phyloP scores from a whole-genome alignment of 2,329 filamentous ascomycete species.

The Penicillium corylophilum region DNA sequence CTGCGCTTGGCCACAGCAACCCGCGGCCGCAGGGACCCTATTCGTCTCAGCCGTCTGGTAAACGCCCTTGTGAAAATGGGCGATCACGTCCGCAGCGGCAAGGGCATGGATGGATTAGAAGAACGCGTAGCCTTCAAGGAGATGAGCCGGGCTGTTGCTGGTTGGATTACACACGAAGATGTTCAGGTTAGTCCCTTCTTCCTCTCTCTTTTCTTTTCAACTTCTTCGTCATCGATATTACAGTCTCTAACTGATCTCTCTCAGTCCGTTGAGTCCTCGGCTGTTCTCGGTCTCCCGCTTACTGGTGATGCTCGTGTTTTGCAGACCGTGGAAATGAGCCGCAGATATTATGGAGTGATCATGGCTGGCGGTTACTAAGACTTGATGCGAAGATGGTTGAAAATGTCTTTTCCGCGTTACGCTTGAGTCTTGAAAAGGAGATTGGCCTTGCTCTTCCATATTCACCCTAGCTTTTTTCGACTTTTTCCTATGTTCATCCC shows the following conservation, averaged over 20 bases:
- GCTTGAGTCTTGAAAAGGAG: not conserved
- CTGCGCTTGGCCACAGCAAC: slow-evolving; percentile 49
- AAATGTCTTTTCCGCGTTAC: not conserved
- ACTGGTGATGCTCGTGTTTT: slow-evolving; percentile 71
- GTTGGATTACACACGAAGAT: slow-evolving; percentile 60
- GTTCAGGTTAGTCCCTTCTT: slow-evolving; percentile 53
- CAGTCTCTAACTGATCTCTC: not conserved
- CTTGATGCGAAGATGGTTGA: not conserved
- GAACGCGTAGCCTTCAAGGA: slow-evolving; percentile 75
- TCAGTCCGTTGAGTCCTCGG: slow-evolving; percentile 37
- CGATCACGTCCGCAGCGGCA: slow-evolving; percentile 44
- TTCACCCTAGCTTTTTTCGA: not conserved
- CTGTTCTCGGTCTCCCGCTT: slow-evolving; percentile 48
- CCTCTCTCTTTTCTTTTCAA: not conserved
- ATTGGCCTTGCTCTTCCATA: not conserved
- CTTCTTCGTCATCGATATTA: no score
- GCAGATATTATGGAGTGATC: slow-evolving; percentile 66
- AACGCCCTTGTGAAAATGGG: slow-evolving; percentile 48
- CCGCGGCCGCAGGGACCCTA: slow-evolving; percentile 41
- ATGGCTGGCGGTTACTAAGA: slow-evolving; percentile 51
- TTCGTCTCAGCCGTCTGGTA: slow-evolving; percentile 46
- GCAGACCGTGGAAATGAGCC: slow-evolving; percentile 68
- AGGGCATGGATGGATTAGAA: slow-evolving; percentile 55
- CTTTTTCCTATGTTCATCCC: not conserved
- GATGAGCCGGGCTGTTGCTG: slow-evolving; percentile 73